These are phyloP conservation scores for Acorus gramineus DNA, from an alignment of 106 monocot genomes.

Conservation along the genomic window DNA sequence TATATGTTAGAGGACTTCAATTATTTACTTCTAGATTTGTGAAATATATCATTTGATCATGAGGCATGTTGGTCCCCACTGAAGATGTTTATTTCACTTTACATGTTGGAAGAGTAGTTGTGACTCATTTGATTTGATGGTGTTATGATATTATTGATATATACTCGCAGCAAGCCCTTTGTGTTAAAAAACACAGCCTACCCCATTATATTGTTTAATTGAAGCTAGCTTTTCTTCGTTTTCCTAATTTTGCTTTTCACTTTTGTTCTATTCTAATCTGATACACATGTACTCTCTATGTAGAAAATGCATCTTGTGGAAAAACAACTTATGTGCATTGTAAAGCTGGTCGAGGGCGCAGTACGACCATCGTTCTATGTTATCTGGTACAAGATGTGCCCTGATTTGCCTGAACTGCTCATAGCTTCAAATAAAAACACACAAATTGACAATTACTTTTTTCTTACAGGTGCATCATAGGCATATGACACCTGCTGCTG, in stretches of 20 bases:
- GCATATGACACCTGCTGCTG: constrained; percentile 34
- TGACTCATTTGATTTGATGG: not conserved
- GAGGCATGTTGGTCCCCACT: no score
- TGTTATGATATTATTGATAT: no score
- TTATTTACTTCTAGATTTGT: no score
- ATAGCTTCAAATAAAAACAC: not conserved
- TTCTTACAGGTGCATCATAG: constrained; percentile 33
- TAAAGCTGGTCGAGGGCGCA: constrained; percentile 66
- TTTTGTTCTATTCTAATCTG: not conserved
- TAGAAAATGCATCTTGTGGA: constrained; percentile 47
- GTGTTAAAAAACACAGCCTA: no score
- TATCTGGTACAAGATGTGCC: constrained; percentile 39
- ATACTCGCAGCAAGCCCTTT: no score
- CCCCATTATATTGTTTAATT: no score
- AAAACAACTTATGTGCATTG: constrained; percentile 58
- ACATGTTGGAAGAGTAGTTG: not conserved
- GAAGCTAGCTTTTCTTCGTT: not conserved
- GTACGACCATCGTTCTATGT: constrained; percentile 55
- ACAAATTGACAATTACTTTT: not conserved
- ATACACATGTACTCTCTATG: not conserved
- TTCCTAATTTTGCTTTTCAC: not conserved
- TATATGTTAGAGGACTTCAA: no score
- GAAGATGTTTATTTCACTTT: no score
- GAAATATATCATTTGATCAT: no score
- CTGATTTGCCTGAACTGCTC: not conserved